A percentile compares a stretch with the other conserved stretches of the same genome.
Evolutionary conservation across 148 eudicot genomes (phyloP).

Genomic region (Amaranthus hypochondriacus): DNA sequence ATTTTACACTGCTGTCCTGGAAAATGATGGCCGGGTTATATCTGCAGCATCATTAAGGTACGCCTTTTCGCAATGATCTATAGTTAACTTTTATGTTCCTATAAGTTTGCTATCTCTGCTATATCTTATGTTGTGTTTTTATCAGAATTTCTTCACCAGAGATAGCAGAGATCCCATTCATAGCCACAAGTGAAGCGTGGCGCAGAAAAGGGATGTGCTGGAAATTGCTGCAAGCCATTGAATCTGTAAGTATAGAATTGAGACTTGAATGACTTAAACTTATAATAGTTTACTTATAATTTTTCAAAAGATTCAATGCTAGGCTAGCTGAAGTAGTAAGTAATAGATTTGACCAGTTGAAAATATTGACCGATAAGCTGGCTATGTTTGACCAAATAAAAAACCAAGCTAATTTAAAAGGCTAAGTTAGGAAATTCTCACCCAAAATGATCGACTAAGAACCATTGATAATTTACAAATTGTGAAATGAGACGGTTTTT

Average conservation of each 20-base stretch:
- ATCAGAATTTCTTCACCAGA: constrained; percentile 43
- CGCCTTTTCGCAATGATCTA: neutral
- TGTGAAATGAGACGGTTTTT: too few species aligned
- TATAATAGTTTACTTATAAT: neutral
- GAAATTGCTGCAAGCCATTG: constrained; percentile 29
- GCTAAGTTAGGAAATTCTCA: too few species aligned
- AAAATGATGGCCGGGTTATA: constrained; percentile 33
- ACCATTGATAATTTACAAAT: too few species aligned
- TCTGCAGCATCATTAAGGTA: constrained; percentile 62
- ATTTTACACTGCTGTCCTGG: constrained; percentile 49
- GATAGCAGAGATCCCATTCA: constrained; percentile 56
- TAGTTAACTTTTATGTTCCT: neutral
- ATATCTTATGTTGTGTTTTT: neutral
- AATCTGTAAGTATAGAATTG: constrained; percentile 31
- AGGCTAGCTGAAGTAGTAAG: neutral
- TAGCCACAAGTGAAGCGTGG: constrained; percentile 35
- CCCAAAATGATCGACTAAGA: too few species aligned
- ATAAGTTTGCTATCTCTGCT: too few species aligned
- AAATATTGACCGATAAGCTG: too few species aligned
- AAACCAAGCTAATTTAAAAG: too few species aligned
- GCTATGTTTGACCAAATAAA: too few species aligned
- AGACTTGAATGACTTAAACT: too few species aligned
- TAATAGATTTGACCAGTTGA: too few species aligned
- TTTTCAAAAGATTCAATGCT: neutral
- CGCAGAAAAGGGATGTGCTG: constrained; percentile 36